Evolutionary conservation across 495 filamentous ascomycete species (phyloP).

Genomic region (Bacidia gigantensis): DNA sequence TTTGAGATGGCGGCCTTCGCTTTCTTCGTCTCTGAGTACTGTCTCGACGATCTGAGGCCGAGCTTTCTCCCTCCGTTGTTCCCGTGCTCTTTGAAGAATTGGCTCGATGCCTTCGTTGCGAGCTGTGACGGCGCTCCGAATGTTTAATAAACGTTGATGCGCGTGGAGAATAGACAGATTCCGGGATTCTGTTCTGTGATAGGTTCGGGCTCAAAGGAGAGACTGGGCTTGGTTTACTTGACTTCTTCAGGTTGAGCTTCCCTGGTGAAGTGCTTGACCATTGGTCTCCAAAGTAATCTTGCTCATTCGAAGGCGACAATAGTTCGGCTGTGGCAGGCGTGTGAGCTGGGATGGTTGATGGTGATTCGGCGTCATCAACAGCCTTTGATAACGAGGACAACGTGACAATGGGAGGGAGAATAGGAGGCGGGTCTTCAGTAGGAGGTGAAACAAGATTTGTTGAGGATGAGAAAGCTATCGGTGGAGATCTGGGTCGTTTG

Average conservation of each 20-base stretch:
- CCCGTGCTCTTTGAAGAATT: constrained; percentile 14
- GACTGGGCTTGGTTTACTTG: constrained; percentile 6
- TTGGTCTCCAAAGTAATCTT: constrained; percentile 25
- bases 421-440: constrained; percentile 16
- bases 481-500: constrained; percentile 13
- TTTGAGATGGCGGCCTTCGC: constrained; percentile 50
- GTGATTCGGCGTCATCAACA: constrained; percentile 24
- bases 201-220: constrained; percentile 5
- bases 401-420: constrained; percentile 27
- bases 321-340: constrained; percentile 22
- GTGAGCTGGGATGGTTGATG: constrained; percentile 23
- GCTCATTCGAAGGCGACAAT: constrained; percentile 13
- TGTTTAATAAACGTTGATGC: constrained; percentile 18
- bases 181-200: constrained; percentile 8
- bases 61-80: constrained; percentile 20
- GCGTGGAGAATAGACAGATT: constrained; percentile 15
- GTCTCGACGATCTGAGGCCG: constrained; percentile 20
- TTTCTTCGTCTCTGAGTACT: constrained; percentile 22
- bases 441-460: constrained; percentile 13
- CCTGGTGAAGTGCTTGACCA: constrained; percentile 19
- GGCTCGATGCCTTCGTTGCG: constrained; percentile 11
- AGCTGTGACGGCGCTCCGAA: constrained; percentile 12
- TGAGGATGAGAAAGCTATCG: constrained; percentile 5
- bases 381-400: constrained; percentile 28
- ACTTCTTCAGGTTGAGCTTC: constrained; percentile 2